Evolutionary conservation across 2,329 filamentous ascomycete species (phyloP), one percentile per base, ranked within the genome.

Genomic region (Metarhizium sp.): DNA sequence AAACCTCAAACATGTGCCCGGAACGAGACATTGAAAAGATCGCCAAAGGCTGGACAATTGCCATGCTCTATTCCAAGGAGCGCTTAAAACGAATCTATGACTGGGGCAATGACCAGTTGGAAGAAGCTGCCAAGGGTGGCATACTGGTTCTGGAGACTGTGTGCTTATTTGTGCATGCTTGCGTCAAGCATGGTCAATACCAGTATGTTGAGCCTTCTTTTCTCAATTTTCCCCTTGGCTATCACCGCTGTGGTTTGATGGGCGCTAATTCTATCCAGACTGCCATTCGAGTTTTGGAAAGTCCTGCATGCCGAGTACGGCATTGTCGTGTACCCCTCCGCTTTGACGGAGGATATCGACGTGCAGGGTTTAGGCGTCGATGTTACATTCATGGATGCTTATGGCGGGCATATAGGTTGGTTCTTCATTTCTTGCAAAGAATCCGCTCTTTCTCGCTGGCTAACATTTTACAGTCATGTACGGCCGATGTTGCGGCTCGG

Each of bases 251-350:
- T 36, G 20, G 10, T 29, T 38, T 25, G 6, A 13, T 13, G 29
- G 14, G 11, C 20, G 14, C 20, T 38, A 10, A 8, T 18, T n/a
- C 10, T 40, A 5, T 3, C 7, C 48, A 73, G 71, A 38, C 57
- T 72, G 14, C 71, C 71, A 11, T 58, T 64, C 2, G 68, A 69
- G 52, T 73, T 73, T 52, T 73, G 71, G 71, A 60, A 66, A 30
- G 62, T 72, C 7, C 62, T 73, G 14, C 69, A 72, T 38, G 57
- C 63, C 6, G 70, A 73, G 51, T 73, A 71, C 32, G 71, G 71
- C 43, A 73, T 73, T 47, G 60, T 73, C n/a, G 67, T 73, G 25
- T 73, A 72, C 53, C 71, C 71, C 2, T 71, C 70, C 1, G 71
- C 71, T 4, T 59, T 73, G 55, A 70, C 66, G 10, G 71, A 73